Evolutionary conservation across 2,329 filamentous ascomycete species (phyloP), one percentile per base, ranked within the genome.

Genomic region (Penicillium sp.): DNA sequence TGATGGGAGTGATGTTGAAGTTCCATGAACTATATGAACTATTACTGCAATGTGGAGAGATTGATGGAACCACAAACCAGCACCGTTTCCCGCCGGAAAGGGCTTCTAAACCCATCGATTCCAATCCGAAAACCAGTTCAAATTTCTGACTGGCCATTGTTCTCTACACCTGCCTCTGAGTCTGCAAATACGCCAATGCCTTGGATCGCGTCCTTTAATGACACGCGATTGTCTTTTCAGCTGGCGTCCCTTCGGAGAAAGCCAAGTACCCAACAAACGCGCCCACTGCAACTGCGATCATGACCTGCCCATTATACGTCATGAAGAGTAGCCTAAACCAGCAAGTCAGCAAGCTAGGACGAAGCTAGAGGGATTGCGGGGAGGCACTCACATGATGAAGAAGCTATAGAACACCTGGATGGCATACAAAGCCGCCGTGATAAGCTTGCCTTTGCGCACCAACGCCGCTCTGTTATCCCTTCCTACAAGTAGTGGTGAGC

Each of bases 291-390:
- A 97, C 92, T 3, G 93, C 85, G 64, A 96, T 76, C 94, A 99
- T 99, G 65, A 99, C 87, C 87, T 90, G 96, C 55, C 94, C 94
- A 70, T 99, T 99, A 78, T 99, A 99, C n/a, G 94, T 99, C 94
- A 99, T 99, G 77, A 99, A 99, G 23, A 99, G 78, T 60, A 99
- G 82, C 94, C 93, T 97, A 58, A 6, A 57, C 33, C 36, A 46
- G 34, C 19, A 46, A 31, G n/a, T 55, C n/a, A 55, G 48, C 38
- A 40, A 48, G 19, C 11, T 23, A 50, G 34, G 23, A 33, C 31
- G 19, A 40, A 10, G 45, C 31, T 29, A 16, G 5, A 19, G 11
- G 25, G 3, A 9, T 47, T 38, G 5, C 13, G 7, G 2, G 31
- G 21, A 53, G 45, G 9, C 29, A 87, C 93, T 87, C 75, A 97